Conservation (phyloP, 441 rosid species). For the Pelargonium exstipulatum region DNA sequence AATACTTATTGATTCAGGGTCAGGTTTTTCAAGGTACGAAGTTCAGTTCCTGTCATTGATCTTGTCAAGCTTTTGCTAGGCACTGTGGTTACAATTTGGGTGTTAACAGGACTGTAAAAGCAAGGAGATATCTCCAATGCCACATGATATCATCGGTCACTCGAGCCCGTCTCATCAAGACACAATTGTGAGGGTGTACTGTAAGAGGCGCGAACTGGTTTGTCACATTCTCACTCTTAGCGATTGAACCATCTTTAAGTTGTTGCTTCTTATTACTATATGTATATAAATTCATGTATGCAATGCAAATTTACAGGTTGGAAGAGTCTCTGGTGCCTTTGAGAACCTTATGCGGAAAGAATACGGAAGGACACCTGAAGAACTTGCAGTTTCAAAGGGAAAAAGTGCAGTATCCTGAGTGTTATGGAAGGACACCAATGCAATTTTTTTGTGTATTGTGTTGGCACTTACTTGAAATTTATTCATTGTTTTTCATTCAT, state of each 20-base stretch:
- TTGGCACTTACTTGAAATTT: no score
- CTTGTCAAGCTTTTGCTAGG: not conserved
- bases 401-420: constrained; percentile 28
- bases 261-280: not conserved
- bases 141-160: constrained; percentile 72
- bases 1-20: constrained; percentile 49
- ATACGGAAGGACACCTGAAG: no score
- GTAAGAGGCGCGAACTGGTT: constrained; percentile 82
- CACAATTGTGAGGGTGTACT: constrained; percentile 84
- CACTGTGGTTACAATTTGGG: constrained; percentile 11
- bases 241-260: not conserved
- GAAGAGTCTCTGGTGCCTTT: constrained; percentile 70
- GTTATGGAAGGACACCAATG: constrained; percentile 50
- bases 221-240: constrained; percentile 17
- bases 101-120: constrained; percentile 71
- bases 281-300: not conserved
- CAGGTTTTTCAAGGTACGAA: constrained; percentile 79
- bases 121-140: constrained; percentile 58
- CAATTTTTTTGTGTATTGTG: no score
- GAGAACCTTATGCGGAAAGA: constrained; percentile 56
- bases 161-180: constrained; percentile 78
- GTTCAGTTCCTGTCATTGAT: constrained; percentile 12
- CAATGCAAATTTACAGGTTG: constrained; percentile 42
- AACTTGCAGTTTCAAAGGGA: no score
- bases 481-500: no score